Evolutionary conservation across 2,329 filamentous ascomycete species (phyloP).

Genomic region (Akanthomyces lecanii): DNA sequence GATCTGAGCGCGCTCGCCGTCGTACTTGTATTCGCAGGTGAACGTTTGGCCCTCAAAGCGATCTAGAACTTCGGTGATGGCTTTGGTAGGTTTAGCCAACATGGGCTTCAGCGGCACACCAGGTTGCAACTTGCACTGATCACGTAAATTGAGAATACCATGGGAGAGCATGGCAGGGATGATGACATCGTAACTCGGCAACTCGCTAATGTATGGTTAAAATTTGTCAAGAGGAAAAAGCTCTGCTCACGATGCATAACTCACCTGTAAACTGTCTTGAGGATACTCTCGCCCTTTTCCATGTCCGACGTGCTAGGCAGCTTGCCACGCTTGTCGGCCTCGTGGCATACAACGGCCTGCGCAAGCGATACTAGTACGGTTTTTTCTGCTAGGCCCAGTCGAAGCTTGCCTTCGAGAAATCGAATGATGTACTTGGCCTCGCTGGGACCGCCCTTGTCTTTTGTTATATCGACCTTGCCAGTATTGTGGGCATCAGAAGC

Average conservation of each 20-base stretch:
- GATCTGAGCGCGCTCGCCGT: constrained; percentile 96
- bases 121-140: constrained; percentile 86
- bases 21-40: constrained; percentile 98
- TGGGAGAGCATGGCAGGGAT: constrained; percentile 84
- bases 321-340: constrained; percentile 66
- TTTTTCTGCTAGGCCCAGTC: constrained; percentile 86
- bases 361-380: constrained; percentile 87
- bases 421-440: constrained; percentile 93
- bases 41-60: constrained; percentile 94
- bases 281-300: constrained; percentile 74
- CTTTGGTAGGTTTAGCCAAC: constrained; percentile 97
- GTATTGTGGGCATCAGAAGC: constrained; percentile 71
- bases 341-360: constrained; percentile 82
- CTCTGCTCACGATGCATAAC: constrained; percentile 19
- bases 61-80: constrained; percentile 94
- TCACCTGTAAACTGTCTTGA: constrained; percentile 88
- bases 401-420: constrained; percentile 89
- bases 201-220: constrained; percentile 60
- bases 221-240: neutral
- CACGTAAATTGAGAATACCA: constrained; percentile 76
- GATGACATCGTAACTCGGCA: constrained; percentile 93
- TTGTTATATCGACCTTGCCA: constrained; percentile 81
- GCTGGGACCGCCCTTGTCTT: constrained; percentile 89
- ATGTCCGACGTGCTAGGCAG: constrained; percentile 70
- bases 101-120: constrained; percentile 96